Percentiles rank a stretch among this genome's conserved stretches.
Conservation (phyloP, 2,329 filamentous ascomycete genomes). For the Fusarium tjaetaba region DNA sequence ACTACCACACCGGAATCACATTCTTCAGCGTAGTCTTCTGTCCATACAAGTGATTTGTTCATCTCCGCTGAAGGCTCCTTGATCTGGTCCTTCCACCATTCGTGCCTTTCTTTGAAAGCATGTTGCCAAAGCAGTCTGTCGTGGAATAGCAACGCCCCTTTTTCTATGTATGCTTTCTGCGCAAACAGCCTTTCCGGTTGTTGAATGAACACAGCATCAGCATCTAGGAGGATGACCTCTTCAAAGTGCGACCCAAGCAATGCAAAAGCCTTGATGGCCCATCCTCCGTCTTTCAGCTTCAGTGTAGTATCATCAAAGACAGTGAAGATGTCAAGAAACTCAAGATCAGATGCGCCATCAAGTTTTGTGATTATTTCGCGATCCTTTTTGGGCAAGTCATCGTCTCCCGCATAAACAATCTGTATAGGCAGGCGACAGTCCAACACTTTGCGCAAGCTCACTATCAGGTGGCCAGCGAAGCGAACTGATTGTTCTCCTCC, state of each 20-base stretch:
- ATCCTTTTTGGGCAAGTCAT: constrained; percentile 40
- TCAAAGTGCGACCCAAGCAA: constrained; percentile 49
- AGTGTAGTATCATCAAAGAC: constrained; percentile 47
- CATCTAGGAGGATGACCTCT: constrained; percentile 51
- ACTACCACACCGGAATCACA: constrained; percentile 54
- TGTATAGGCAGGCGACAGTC: constrained; percentile 47
- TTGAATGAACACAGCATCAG: constrained; percentile 52
- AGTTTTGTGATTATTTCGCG: constrained; percentile 33
- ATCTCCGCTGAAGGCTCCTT: constrained; percentile 46
- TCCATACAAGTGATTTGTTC: constrained; percentile 49
- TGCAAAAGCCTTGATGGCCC: constrained; percentile 55
- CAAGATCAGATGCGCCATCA: constrained; percentile 24
- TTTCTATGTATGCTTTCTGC: constrained; percentile 43
- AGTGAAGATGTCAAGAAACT: constrained; percentile 46
- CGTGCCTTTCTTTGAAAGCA: constrained; percentile 43
- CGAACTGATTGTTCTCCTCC: constrained; percentile 40
- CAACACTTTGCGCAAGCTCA: constrained; percentile 43
- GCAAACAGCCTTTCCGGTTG: constrained; percentile 47
- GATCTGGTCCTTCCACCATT: constrained; percentile 52
- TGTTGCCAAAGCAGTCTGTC: constrained; percentile 52
- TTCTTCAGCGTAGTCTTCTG: constrained; percentile 52
- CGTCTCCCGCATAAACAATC: constrained; percentile 50
- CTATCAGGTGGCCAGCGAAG: constrained; percentile 48
- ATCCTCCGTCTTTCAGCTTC: constrained; percentile 44
- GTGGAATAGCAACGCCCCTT: constrained; percentile 52